These are phyloP conservation scores for Flaveria brownii DNA, from an alignment of 129 eudicot species.

Conservation along the genomic window DNA sequence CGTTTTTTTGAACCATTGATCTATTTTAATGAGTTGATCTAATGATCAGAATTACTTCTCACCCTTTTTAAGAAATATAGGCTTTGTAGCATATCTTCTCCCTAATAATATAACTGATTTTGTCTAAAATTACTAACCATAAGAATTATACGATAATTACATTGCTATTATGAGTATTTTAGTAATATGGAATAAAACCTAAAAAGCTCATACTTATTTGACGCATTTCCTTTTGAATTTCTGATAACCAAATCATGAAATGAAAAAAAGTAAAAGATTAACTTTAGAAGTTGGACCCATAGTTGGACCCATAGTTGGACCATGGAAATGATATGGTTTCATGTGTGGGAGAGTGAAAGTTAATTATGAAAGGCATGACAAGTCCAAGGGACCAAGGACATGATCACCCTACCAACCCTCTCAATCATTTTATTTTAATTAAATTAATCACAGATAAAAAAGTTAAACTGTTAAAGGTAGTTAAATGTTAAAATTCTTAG, in stretches of 20 bases:
- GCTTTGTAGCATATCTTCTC: no score
- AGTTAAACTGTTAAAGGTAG: neutral
- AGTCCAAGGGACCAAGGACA: slow-evolving; percentile 27
- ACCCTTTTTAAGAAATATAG: no score
- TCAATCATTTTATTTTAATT: neutral
- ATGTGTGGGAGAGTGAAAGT: slow-evolving; percentile 20
- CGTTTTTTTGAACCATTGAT: no score
- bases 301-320: slow-evolving; percentile 33
- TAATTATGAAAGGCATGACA: slow-evolving; percentile 36
- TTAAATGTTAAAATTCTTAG: neutral
- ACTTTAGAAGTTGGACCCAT: slow-evolving; percentile 33
- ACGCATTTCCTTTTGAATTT: neutral
- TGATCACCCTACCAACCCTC: slow-evolving; percentile 23
- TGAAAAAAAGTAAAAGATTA: neutral
- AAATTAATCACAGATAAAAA: neutral
- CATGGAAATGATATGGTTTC: slow-evolving; percentile 37
- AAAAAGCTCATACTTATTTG: neutral
- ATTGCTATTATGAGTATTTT: neutral
- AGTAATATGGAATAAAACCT: neutral
- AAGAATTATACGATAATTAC: neutral
- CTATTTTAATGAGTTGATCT: no score
- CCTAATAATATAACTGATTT: no score
- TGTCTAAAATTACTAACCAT: neutral
- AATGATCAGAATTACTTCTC: no score
- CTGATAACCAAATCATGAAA: slow-evolving; percentile 2